A percentile compares a stretch with the other conserved stretches of the same genome.
Conservation (phyloP, 169 alveolate species). For the Plasmodium gaboni region DNA sequence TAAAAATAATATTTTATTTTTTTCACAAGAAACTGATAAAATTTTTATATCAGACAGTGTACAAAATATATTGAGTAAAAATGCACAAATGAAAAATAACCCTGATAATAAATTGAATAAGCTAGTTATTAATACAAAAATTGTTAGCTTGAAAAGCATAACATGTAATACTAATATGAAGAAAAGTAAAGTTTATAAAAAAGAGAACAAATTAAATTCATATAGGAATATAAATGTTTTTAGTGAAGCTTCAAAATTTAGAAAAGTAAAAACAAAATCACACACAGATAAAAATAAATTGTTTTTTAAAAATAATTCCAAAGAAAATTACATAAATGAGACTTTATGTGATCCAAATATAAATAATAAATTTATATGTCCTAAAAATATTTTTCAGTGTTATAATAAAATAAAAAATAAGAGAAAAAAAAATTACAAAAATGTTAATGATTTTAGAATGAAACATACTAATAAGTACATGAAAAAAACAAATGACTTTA, state of each 20-base stretch:
- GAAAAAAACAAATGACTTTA: background rate
- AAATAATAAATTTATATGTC: constrained; percentile 1
- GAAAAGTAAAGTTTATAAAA: background rate
- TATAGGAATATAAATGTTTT: background rate
- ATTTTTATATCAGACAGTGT: constrained; percentile 70
- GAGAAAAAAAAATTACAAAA: background rate
- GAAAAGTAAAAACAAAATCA: background rate
- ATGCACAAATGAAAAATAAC: background rate
- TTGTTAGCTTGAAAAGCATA: constrained; percentile 42
- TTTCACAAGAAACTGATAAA: constrained; percentile 64
- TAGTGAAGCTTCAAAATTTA: background rate
- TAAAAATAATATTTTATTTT: constrained; percentile 70
- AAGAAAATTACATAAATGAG: background rate
- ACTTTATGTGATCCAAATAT: background rate
- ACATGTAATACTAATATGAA: constrained; percentile 1
- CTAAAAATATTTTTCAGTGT: constrained; percentile 2
- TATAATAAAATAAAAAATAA: constrained; percentile 15
- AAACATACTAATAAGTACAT: background rate
- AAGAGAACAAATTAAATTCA: background rate
- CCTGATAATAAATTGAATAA: constrained; percentile 21
- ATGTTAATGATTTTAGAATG: background rate
- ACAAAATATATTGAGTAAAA: constrained; percentile 26
- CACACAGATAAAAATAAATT: too few relatives aligned
- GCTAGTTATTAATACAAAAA: constrained; percentile 54
- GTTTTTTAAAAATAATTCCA: background rate